phyloP scores from a whole-genome alignment of 805 yeast species.

The Lipomyces orientalis region DNA sequence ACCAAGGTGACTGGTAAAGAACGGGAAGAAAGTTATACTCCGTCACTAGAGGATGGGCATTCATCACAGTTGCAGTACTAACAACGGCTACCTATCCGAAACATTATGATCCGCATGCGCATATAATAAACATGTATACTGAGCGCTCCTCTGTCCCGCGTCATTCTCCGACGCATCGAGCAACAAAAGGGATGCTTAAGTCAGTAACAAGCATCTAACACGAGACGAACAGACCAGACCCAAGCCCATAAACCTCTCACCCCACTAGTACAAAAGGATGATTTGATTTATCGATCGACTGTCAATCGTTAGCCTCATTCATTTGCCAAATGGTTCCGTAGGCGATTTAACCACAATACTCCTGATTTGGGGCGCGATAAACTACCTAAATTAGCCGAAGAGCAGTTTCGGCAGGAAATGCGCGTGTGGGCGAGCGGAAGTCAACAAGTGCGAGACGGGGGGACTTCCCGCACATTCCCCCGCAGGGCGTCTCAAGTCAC shows the following conservation, averaged over 20 bases:
- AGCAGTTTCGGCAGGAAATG: no score
- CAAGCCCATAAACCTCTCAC: not conserved
- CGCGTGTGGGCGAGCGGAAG: not conserved
- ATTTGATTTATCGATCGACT: no score
- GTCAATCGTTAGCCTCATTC: not conserved
- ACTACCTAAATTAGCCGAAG: no score
- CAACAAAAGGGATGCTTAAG: not conserved
- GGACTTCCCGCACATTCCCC: no score
- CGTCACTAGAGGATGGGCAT: no score
- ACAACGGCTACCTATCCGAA: no score
- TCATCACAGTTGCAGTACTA: no score
- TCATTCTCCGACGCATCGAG: constrained; percentile 1
- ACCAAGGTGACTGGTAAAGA: no score
- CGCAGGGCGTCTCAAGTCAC: no score
- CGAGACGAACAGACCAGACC: not conserved
- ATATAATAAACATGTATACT: not conserved
- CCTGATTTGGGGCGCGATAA: no score
- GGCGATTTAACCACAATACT: not conserved
- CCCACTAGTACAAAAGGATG: not conserved
- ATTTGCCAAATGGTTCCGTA: not conserved
- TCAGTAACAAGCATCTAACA: not conserved
- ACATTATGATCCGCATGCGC: not conserved
- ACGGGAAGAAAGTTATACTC: no score
- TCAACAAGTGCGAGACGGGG: not conserved
- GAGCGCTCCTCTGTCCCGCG: not conserved